Base-by-base conservation (phyloP, 108 stramenopile species). In the Asterionellopsis glacialis region DNA sequence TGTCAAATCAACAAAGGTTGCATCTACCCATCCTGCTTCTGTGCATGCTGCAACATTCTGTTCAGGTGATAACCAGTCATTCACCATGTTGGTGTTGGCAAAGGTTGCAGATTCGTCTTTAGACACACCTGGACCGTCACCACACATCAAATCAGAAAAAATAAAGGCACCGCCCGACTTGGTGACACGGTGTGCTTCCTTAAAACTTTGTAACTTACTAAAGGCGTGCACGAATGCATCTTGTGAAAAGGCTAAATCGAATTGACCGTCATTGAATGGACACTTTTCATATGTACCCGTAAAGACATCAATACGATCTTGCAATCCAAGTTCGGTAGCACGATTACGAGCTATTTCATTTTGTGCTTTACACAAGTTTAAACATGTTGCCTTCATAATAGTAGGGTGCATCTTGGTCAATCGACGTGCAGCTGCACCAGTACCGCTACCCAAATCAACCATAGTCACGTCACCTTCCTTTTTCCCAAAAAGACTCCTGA, bases 141-240 rank as follows among this genome's bases (percentile, higher is more conserved):
- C 81, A 11, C 76, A 63, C 68, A 83, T 75, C 49, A 83, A 41
- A 68, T 83, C 82, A 16, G 64, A 80, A 60, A 83, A 67, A 49
- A 83, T 57, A n/a, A 83, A 70, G 28, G 65, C 72, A 45, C 78
- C 82, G 18, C 82, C 82, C 15, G 67, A 69, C 42, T 77, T 76
- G 16, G 76, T 76, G 27, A 83, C 61, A 19, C 79, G 76, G 51
- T 68, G 71, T n/a, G 82, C 82, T 56, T 83, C 79, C 19, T 39
- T 24, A 54, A 72, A 83, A 0, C 73, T 64, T 22, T 55, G 44
- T 3, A 53, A 44, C 61, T 83, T 83, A 51, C 39, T 44, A 12
- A 59, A 61, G 13, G 82, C 67, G 55, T 83, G 82, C 45, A 83
- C 74, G 51, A 80, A 79, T 9, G 82, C 82, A 54, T 83, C 82